Base-by-base conservation (phyloP, 2,329 filamentous ascomycete species). In the Zasmidium cellare region DNA sequence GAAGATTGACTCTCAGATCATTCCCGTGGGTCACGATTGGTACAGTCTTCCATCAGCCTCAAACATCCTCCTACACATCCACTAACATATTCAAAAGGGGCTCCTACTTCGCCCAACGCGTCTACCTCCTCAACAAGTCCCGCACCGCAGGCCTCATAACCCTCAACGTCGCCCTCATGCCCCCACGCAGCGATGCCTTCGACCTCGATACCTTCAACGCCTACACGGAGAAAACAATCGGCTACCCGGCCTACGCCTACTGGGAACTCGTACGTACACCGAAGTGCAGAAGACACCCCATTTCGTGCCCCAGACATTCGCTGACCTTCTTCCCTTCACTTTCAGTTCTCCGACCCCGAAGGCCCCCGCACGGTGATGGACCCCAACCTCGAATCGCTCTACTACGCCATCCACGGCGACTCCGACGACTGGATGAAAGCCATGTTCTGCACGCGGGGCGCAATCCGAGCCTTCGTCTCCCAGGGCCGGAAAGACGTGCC, bases 161-260 rank as follows among this genome's bases (percentile, higher is more conserved):
- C 56, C 58, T 82, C 19, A 79, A 76, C 58, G 72, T 79, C 2
- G 60, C 74, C 5, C 81, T 81, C 65, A 57, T 62, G n/a, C 68
- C 72, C 0, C 78, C 78, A 0, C 53, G 57, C 12, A 55, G 55
- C 12, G 56, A 68, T 9, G 57, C 59, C 1, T 79, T 79, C 57
- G 67, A 79, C 53, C 69, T 79, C 25, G 5, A 28, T 28, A 5
- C 25, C 25, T 28, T 28, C 25, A 77, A 77, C 54, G 63, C 59
- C 1, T 9, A 63, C 9, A 72, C 70, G 1, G 65, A 73, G 48
- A 59, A 74, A 55, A 22, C 45, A 0, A 68, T 76, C 22, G 80
- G 80, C 11, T 71, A 73, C 46, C 68, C 73, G 2, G 25, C 69
- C 1, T 74, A 71, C 45, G 68, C 71, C 25, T 83, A 82, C 70